Base-by-base conservation (phyloP, 257 asterid species). In the Marsdenia floribunda region DNA sequence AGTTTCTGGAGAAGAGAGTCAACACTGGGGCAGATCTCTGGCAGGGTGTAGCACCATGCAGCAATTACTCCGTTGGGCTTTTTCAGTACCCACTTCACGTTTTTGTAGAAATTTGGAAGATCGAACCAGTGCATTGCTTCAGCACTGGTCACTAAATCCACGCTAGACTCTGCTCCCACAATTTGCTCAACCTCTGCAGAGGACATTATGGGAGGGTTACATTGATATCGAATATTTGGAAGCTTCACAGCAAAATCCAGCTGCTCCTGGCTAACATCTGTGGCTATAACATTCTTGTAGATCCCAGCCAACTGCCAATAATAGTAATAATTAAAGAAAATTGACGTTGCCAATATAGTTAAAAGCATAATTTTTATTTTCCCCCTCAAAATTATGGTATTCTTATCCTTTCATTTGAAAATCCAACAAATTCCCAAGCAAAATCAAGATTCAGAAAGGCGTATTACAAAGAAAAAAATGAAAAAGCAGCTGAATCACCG, bases 111-210 rank as follows among this genome's bases (percentile, higher is more conserved):
- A 29, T 82, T 71, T 4, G 91, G 89, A 57, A 89, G 94, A 78
- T 91, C 90, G 53, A 91, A 86, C 95, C 95, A 91, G 72, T 91
- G 97, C 85, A 91, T 75, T 35, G 97, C 97, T 73, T 83, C 87
- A 50, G 95, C 97, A 55, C 83, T 61, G 75, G 86, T 80, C 16
- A 90, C 87, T 47, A 91, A 42, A 73, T 90, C 97, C 15, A 86
- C 79, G 24, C 88, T 85, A 4, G 88, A 78, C 21, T 83, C 61
- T 3, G 85, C 44, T 38, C 89, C 96, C 8, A 90, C 63, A 33
- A 61, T 74, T 60, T 75, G 57, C 68, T 83, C 80, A 68, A 90
- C 80, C 65, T 90, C 92, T 4, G 88, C 50, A 73, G 65, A 63
- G 78, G 96, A 81, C 87, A 90, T 87, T 73, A 35, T 83, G 19